Base-by-base conservation (phyloP, 495 filamentous ascomycete species). In the Neurospora sp. region DNA sequence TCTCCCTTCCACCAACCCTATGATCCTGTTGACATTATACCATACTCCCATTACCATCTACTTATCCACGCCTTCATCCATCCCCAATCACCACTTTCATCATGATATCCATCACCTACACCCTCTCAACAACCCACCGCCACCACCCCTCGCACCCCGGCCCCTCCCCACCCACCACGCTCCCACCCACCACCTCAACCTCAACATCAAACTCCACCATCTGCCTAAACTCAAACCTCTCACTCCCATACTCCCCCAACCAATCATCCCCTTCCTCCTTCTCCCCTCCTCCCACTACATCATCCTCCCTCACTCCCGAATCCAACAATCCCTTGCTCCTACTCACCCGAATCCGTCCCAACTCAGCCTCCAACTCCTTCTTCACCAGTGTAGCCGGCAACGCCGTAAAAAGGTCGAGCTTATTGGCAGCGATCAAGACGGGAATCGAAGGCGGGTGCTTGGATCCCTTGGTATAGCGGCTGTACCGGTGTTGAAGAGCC, bases 391-490 rank as follows among this genome's bases (percentile, higher is more conserved):
- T 85, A 2, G 93, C 89, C 0, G 96, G 96, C 69, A 97, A 83
- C 12, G 96, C 94, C 0, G 96, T 98, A 80, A 99, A 99, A 14
- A 98, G 84, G 81, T 99, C 96, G 70, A 94, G 86, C 85, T 99
- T 99, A 80, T 98, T 98, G 44, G 94, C 94, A 5, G 93, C 94
- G 46, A 99, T 82, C 23, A 98, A 82, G 3, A 99, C 88, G 0
- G 92, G 89, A 39, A 96, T 86, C 23, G 89, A 87, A 18, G 86
- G 81, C 4, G 89, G 88, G 2, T 86, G 85, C 72, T 90, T 90
- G 59, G 85, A 83, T 11, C 86, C 89, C 75, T 88, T 86, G 41
- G 81, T 86, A 14, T 78, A 82, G 5, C 54, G 23, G 16, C 88
- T 84, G 48, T 79, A 86, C 7, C 92, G 87, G 80, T 90, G 92